phyloP scores from a whole-genome alignment of 208 protist genomes.

The Leishmania martiniquensis region DNA sequence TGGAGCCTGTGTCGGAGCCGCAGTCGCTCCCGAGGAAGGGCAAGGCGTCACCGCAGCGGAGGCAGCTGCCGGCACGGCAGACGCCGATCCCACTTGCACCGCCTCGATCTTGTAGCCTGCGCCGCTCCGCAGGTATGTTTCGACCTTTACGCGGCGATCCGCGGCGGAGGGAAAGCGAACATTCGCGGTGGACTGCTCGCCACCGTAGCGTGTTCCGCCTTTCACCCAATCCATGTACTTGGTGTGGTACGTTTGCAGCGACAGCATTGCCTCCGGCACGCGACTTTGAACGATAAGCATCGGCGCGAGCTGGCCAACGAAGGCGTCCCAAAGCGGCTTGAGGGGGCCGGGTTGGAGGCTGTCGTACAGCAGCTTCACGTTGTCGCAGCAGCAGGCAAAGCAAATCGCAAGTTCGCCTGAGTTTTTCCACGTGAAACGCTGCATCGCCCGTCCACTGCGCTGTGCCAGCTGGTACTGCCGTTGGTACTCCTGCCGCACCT shows the following conservation, averaged over 20 bases:
- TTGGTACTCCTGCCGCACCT: slow-evolving; percentile 63
- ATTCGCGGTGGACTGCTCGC: slow-evolving; percentile 64
- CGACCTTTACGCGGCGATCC: slow-evolving; percentile 77
- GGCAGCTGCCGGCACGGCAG: slow-evolving; percentile 9
- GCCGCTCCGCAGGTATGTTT: slow-evolving; percentile 68
- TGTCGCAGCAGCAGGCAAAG: slow-evolving; percentile 88
- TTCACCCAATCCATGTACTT: slow-evolving; percentile 91
- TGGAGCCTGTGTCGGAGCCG: slow-evolving; percentile 13
- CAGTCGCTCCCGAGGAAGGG: background rate
- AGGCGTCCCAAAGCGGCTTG: slow-evolving; percentile 64
- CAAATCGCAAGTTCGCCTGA: slow-evolving; percentile 82
- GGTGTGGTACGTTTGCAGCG: slow-evolving; percentile 72
- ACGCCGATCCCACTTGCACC: slow-evolving; percentile 37
- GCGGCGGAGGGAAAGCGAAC: slow-evolving; percentile 82
- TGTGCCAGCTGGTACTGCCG: slow-evolving; percentile 53
- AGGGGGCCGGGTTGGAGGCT: slow-evolving; percentile 46
- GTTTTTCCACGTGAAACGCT: slow-evolving; percentile 85
- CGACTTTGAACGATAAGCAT: slow-evolving; percentile 72
- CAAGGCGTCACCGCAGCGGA: slow-evolving; percentile 7
- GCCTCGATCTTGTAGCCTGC: slow-evolving; percentile 60
- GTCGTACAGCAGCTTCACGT: slow-evolving; percentile 82
- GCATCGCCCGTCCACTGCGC: slow-evolving; percentile 32
- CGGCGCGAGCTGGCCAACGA: slow-evolving; percentile 63
- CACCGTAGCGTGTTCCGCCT: slow-evolving; percentile 84
- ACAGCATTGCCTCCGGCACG: slow-evolving; percentile 55